Base-by-base conservation (phyloP, 305 asterid genomes). In the Lippia alba region DNA sequence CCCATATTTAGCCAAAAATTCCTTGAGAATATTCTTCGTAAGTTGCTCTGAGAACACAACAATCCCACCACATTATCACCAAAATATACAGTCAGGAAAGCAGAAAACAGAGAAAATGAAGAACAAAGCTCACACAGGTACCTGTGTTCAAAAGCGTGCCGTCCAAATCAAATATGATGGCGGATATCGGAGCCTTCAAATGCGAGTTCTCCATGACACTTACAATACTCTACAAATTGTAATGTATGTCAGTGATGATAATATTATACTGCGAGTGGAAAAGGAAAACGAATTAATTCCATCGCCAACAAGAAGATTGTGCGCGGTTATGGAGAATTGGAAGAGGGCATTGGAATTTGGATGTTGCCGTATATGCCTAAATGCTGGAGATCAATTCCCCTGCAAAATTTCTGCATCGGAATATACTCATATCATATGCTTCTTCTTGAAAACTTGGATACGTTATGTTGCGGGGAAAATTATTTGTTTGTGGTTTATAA, bases 141-240 rank as follows among this genome's bases (percentile, higher is more conserved):
- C 98, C 97, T 51, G 97, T 86, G 76, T 84, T 89, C 72, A 93
- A 75, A 74, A 92, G 96, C 79, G 98, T 93, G 2, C 97, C 97
- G 56, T 91, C 97, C 89, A 93, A 84, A 91, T 89, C 98, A 74
- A 93, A 87, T 48, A 91, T 89, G 60, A 93, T 87, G 58, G 98
- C 95, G 12, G 85, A 79, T 53, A 90, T 63, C 17, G 24, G 75
- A 63, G 81, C 63, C 53, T 62, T 61, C 17, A 51, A 24, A 69
- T 32, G 45, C 15, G 76, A 67, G 48, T 48, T 77, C 44, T 79
- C 86, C 86, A 77, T 76, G 17, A 64, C 51, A 32, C 57, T 17
- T 19, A 44, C 72, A 17, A 41, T 73, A 34, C 5, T 61, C 51
- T 56, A 48, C 51, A 56, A 55, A 9, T 41, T 34, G 2, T 16